Percentiles rank a stretch among this genome's conserved stretches.
These are phyloP conservation scores for Trametes gibbosa DNA, from an alignment of 768 basidiomycete genomes.

Conservation along the genomic window DNA sequence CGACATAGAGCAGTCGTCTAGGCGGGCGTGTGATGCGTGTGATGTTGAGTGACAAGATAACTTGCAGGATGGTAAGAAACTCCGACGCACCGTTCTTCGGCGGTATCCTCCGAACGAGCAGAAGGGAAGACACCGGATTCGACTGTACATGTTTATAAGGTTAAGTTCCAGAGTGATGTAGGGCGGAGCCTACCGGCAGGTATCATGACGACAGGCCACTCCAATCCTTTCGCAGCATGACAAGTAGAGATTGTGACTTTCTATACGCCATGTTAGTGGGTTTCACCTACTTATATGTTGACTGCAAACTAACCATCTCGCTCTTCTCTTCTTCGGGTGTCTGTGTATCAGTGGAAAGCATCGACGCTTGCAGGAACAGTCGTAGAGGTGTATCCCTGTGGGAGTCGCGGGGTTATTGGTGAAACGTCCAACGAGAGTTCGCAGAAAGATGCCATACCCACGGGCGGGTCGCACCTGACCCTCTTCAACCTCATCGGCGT, in stretches of 20 bases:
- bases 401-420: neutral
- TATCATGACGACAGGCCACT: conserved; percentile 89
- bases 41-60: neutral
- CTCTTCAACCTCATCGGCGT: conserved; percentile 4
- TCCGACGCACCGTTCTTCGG: conserved; percentile 72
- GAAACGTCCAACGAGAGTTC: neutral
- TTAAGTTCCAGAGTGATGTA: neutral
- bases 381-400: conserved; percentile 53
- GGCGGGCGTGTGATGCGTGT: no score
- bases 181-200: conserved; percentile 50
- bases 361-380: conserved; percentile 73
- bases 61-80: neutral
- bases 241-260: conserved; percentile 85
- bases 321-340: conserved; percentile 50
- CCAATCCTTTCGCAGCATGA: conserved; percentile 87
- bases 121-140: conserved; percentile 78
- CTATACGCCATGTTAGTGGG: conserved; percentile 33
- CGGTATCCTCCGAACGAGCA: conserved; percentile 65
- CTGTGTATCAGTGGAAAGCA: conserved; percentile 79
- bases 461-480: neutral
- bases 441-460: neutral
- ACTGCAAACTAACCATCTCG: conserved; percentile 38
- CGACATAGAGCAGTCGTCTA: conserved; percentile 85
- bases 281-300: neutral
- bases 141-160: conserved; percentile 37